Evolutionary conservation across 257 asterid genomes (phyloP).

Genomic region (Nicotiana undulata): DNA sequence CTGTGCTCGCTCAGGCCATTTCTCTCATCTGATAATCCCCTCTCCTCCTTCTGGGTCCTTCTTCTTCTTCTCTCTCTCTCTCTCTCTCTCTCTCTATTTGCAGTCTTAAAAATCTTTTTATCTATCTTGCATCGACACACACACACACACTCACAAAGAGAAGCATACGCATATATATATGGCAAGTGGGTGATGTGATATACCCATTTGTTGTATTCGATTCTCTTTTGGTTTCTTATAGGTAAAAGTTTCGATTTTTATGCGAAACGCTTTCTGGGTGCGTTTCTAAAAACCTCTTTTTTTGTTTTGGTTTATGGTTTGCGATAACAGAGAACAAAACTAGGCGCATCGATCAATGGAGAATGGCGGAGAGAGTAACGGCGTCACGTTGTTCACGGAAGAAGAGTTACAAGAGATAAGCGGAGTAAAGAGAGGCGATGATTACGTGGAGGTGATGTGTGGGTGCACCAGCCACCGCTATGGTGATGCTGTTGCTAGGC

Average conservation of each 20-base stretch:
- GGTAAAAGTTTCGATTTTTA: constrained; percentile 14
- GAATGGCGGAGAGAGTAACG: constrained; percentile 12
- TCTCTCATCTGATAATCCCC: constrained; percentile 2
- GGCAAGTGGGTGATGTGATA: constrained; percentile 17
- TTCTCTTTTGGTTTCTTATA: constrained; percentile 11
- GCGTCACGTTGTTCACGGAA: constrained; percentile 24
- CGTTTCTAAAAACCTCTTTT: neutral
- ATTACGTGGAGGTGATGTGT: constrained; percentile 52
- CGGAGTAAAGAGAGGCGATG: constrained; percentile 33
- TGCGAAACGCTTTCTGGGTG: constrained; percentile 13
- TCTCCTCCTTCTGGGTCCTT: constrained; percentile 8
- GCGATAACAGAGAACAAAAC: neutral
- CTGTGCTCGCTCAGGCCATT: constrained; percentile 24
- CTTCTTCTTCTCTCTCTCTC: neutral
- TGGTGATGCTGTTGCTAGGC: constrained; percentile 58
- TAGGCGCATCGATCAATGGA: neutral
- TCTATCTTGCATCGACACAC: neutral
- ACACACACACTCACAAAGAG: neutral
- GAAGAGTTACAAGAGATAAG: constrained; percentile 35
- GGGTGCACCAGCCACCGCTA: constrained; percentile 59
- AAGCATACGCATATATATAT: constrained; percentile 7
- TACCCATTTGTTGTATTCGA: constrained; percentile 19
- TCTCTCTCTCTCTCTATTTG: constrained; percentile 1
- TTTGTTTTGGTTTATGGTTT: too few relatives aligned
- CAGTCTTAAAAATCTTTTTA: neutral